These are phyloP conservation scores for Eimeria maxima DNA, from an alignment of 169 alveolate species.

Conservation along the genomic window DNA sequence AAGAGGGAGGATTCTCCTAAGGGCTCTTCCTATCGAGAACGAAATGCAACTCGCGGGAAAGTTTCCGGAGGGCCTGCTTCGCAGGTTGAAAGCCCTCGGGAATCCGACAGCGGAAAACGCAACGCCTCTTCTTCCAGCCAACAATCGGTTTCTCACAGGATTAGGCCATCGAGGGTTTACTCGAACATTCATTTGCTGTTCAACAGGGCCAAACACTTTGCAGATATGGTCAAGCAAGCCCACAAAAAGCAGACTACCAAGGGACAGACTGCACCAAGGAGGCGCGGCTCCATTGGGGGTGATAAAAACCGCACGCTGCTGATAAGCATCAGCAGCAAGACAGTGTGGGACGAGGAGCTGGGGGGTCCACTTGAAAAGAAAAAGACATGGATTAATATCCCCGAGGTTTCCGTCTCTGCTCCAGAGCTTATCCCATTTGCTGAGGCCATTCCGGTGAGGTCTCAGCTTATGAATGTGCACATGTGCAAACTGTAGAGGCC, in stretches of 20 bases:
- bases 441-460: conserved; percentile 72
- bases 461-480: neutral
- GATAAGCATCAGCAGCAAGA: conserved; percentile 52
- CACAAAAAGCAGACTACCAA: neutral
- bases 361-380: conserved; percentile 63
- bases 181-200: conserved; percentile 44
- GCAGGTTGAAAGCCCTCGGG: neutral
- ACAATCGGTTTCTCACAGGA: conserved; percentile 41
- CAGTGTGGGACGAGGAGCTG: conserved; percentile 76
- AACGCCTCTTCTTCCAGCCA: conserved; percentile 41
- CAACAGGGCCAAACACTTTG: conserved; percentile 64
- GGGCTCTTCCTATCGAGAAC: neutral
- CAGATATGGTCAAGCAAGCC: conserved; percentile 40
- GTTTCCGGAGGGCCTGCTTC: neutral
- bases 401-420: conserved; percentile 59
- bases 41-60: neutral
- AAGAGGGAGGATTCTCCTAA: conserved; percentile 7
- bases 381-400: conserved; percentile 67
- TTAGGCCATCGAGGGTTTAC: conserved; percentile 60
- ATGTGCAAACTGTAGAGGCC: neutral
- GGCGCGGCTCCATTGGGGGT: conserved; percentile 74
- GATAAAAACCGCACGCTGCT: conserved; percentile 68
- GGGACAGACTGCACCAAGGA: conserved; percentile 11
- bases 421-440: conserved; percentile 78
- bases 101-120: neutral